Percentiles rank a stretch among this genome's conserved stretches.
These are phyloP conservation scores for Pontederia crassipes DNA, from an alignment of 176 grass and related monocot species.

Conservation along the genomic window DNA sequence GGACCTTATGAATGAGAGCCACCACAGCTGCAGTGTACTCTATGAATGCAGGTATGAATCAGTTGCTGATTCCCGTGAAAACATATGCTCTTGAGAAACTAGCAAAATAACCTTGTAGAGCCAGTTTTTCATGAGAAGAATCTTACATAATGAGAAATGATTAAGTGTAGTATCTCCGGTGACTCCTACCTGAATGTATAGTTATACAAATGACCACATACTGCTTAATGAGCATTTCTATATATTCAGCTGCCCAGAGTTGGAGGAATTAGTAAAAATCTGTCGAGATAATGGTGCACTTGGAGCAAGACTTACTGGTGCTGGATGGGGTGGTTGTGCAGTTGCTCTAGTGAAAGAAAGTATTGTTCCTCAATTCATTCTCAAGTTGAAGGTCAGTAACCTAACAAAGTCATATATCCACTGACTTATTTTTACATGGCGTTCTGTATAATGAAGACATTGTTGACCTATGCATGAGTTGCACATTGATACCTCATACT, in stretches of 20 bases:
- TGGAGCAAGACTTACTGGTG: conserved; percentile 87
- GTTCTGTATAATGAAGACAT: no score
- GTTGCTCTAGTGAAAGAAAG: conserved; percentile 83
- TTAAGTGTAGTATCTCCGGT: background rate
- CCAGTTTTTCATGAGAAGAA: no score
- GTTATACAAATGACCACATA: background rate
- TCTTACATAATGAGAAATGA: background rate
- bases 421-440: background rate
- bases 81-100: background rate
- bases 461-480: no score
- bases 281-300: conserved; percentile 73
- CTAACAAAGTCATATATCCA: background rate
- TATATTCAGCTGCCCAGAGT: conserved; percentile 58
- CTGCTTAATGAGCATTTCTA: background rate
- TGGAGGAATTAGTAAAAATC: conserved; percentile 90
- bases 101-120: no score
- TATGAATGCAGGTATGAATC: conserved; percentile 84
- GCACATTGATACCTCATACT: no score
- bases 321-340: conserved; percentile 88
- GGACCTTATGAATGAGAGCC: conserved; percentile 89
- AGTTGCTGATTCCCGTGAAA: background rate
- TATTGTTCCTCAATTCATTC: conserved; percentile 81
- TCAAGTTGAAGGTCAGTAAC: conserved; percentile 68
- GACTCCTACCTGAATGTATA: background rate
- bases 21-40: conserved; percentile 82